Conservation (phyloP, 2,329 filamentous ascomycete species). For the Talaromyces marneffei region DNA sequence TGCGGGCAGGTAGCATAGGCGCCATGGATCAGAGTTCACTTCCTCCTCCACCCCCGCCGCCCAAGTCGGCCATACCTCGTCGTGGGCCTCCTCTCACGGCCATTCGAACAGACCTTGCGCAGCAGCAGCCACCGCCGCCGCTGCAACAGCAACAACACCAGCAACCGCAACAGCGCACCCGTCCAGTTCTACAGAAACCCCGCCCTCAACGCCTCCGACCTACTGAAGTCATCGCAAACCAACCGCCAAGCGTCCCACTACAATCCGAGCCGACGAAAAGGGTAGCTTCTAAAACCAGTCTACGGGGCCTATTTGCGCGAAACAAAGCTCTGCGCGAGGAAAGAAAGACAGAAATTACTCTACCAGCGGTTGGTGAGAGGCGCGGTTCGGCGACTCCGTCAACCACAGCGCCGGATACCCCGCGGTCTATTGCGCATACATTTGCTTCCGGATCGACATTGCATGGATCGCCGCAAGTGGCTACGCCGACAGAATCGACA, state of each 20-base stretch:
- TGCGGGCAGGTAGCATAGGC: constrained; percentile 6
- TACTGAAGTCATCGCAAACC: constrained; percentile 22
- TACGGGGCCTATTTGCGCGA: constrained; percentile 34
- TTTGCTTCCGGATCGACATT: constrained; percentile 24
- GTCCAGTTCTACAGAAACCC: constrained; percentile 17
- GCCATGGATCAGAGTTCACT: constrained; percentile 14
- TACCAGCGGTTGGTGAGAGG: constrained; percentile 31
- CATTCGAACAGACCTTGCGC: constrained; percentile 35
- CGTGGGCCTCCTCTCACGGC: constrained; percentile 33
- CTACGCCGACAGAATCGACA: constrained; percentile 6
- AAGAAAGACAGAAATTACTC: constrained; percentile 22
- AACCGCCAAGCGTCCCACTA: constrained; percentile 30
- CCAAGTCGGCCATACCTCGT: constrained; percentile 30
- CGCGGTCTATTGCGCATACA: constrained; percentile 23
- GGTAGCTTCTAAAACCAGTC: constrained; percentile 33
- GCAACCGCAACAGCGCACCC: constrained; percentile 21
- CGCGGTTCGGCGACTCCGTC: constrained; percentile 19
- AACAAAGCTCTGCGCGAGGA: constrained; percentile 29
- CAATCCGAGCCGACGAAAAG: constrained; percentile 27
- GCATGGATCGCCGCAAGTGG: constrained; percentile 15
- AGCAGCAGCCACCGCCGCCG: constrained; percentile 23
- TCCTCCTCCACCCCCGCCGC: neutral
- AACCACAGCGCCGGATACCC: constrained; percentile 16
- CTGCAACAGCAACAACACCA: constrained; percentile 18
- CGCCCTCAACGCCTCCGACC: constrained; percentile 30